phyloP scores from a whole-genome alignment of 2,329 filamentous ascomycete species.

The Microdochium paspali region DNA sequence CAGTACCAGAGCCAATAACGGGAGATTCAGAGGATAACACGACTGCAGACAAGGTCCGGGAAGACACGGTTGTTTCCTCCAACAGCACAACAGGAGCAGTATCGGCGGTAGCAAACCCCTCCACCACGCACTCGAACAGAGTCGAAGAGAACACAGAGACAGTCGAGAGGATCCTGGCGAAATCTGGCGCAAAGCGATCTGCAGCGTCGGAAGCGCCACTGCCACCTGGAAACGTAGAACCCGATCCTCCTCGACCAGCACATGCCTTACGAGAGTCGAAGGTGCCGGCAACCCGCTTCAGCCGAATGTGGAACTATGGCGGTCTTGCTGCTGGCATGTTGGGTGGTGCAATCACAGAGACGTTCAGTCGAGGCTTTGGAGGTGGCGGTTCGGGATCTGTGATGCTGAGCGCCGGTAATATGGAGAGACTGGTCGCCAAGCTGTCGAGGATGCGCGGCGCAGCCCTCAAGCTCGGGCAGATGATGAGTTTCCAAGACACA shows the following conservation, averaged over 20 bases:
- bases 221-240: neutral
- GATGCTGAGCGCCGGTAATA: constrained; percentile 80
- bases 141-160: constrained; percentile 13
- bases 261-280: constrained; percentile 69
- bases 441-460: constrained; percentile 94
- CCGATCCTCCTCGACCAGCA: constrained; percentile 33
- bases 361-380: constrained; percentile 70
- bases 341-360: constrained; percentile 80
- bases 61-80: too few relatives aligned
- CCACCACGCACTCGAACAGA: constrained; percentile 3
- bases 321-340: constrained; percentile 93
- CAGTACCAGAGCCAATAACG: too few relatives aligned
- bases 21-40: too few relatives aligned
- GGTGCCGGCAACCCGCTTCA: constrained; percentile 79
- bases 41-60: too few relatives aligned
- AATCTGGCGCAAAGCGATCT: constrained; percentile 11
- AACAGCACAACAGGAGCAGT: constrained; percentile 9
- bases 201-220: constrained; percentile 2
- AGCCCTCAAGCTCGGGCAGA: constrained; percentile 92
- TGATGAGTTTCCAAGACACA: constrained; percentile 96
- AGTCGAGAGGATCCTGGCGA: constrained; percentile 12
- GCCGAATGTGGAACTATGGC: constrained; percentile 89
- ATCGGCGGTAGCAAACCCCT: neutral
- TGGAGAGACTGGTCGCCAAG: constrained; percentile 87
- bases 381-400: constrained; percentile 61